Evolutionary conservation across 805 yeast genomes (phyloP).

Genomic region (Candida pseudoglaebosa): DNA sequence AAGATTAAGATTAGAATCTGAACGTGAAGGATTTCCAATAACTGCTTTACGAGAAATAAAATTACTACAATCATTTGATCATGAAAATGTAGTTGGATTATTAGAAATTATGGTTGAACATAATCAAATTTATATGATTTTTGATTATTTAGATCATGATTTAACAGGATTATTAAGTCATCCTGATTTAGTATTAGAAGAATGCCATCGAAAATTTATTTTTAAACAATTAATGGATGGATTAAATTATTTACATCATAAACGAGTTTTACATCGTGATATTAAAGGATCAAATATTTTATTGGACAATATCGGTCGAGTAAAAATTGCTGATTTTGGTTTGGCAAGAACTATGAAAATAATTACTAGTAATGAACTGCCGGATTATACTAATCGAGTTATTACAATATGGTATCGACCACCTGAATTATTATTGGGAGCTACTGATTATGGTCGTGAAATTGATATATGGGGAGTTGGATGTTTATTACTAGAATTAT

Average conservation of each 20-base stretch:
- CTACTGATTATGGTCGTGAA: conserved; percentile 84
- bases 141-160: conserved; percentile 92
- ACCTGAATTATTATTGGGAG: conserved; percentile 86
- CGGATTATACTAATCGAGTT: conserved; percentile 91
- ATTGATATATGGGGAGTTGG: conserved; percentile 98
- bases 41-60: conserved; percentile 93
- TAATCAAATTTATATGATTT: conserved; percentile 77
- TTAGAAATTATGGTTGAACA: conserved; percentile 86
- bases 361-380: conserved; percentile 46
- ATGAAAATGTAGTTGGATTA: conserved; percentile 75
- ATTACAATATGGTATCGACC: conserved; percentile 98
- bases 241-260: conserved; percentile 62
- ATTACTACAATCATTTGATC: conserved; percentile 76
- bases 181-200: conserved; percentile 58
- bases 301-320: conserved; percentile 55
- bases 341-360: conserved; percentile 72
- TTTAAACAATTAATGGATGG: conserved; percentile 67
- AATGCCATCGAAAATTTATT: conserved; percentile 62
- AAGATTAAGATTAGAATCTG: conserved; percentile 75
- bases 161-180: conserved; percentile 82
- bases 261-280: conserved; percentile 72
- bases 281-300: conserved; percentile 78
- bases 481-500: conserved; percentile 80
- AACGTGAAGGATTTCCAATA: conserved; percentile 92
- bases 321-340: conserved; percentile 81